Evolutionary conservation across 164 flowering plant species (phyloP), one percentile per base, ranked within the genome.

Genomic region (Vitis labrusca): DNA sequence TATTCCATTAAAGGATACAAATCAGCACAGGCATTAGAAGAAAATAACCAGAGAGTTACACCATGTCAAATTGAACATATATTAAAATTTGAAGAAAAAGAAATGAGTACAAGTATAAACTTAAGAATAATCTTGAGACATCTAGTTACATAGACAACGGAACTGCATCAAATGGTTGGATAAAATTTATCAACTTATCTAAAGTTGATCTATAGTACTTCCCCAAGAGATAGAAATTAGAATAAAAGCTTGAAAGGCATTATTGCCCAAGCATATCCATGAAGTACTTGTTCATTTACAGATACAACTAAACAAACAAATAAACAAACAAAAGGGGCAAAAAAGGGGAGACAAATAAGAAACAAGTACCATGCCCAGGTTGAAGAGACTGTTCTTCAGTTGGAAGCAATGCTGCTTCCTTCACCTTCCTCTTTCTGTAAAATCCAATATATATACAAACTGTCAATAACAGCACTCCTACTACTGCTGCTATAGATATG

Each of bases 401-500:
- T 10, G 83, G 68, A 57, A 84, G 80, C 76, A 85, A 70, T 50
- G 62, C 44, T 57, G 77, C 69, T 65, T 67, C 73, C 73, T 81
- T 78, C 59, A 19, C 68, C 73, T 76, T 89, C 82, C 69, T 88
- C 82, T 79, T 90, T 79, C 86, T 81, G 67, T 70, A 81, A 72
- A 55, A 66, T 53, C 65, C 75, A 66, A 82, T 1, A 73, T 78
- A 88, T 10, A 81, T 10, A 66, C 77, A 75, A 61, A 64, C 73
- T 57, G 78, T 87, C 58, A 82, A 62, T 59, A 85, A 32, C 19
- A 85, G 62, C 50, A 78, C 57, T 14, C 27, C 85, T 59, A 66
- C 81, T 47, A 79, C 74, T 53, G 10, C 91, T 51, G 77, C 91
- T 63, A 88, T 44, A 49, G 85, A 65, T 76, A 88, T 84, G 60